Base-by-base conservation (phyloP, 805 yeast genomes). In the Wickerhamiella siamensis region DNA sequence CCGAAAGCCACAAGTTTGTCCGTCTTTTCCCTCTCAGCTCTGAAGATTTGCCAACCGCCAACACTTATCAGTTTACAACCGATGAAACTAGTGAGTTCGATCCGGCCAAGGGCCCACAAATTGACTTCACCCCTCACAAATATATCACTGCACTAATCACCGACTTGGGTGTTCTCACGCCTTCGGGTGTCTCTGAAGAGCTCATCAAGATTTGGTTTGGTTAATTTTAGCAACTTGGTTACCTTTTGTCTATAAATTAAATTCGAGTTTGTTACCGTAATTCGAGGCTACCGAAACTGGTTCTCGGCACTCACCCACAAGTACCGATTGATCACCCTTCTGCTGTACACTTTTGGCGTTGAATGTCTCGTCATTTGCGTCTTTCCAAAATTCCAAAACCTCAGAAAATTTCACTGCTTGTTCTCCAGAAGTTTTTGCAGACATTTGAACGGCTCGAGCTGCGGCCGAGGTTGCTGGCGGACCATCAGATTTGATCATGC, bases 121-220 rank as follows among this genome's bases (percentile, higher is more conserved):
- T 86, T 38, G 99, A 91, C 61, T 93, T 86, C 63, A 91, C 99
- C 0, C 94, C 96, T 10, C 95, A 91, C 61, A 88, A 87, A 52
- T 84, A 79, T 55, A 82, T 91, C 41, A 91, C 98, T 2, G 97
- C 97, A 3, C 70, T 91, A 50, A 84, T 91, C 45, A 88, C 98
- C 3, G 99, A 91, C 59, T 67, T 91, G 48, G 99, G 99, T 15
- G 96, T 91, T 1, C 69, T 91, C 51, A 91, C 99, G 5, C 95
- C 98, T 10, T 80, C 94, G 46, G 97, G 97, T 0, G 98, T 91
- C 17, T 80, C 94, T n/a, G 98, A 91, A 60, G 99, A 91, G 63
- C 71, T 91, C 61, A 91, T 91, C 59, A 91, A 91, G 63, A 84
- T 91, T 76, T 91, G 96, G 96, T 87, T 86, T 55, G 96, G 87